Percentiles rank a stretch among this genome's conserved stretches.
These are phyloP conservation scores for Curvularia lunata DNA, from an alignment of 2,329 filamentous ascomycete genomes.

Conservation along the genomic window DNA sequence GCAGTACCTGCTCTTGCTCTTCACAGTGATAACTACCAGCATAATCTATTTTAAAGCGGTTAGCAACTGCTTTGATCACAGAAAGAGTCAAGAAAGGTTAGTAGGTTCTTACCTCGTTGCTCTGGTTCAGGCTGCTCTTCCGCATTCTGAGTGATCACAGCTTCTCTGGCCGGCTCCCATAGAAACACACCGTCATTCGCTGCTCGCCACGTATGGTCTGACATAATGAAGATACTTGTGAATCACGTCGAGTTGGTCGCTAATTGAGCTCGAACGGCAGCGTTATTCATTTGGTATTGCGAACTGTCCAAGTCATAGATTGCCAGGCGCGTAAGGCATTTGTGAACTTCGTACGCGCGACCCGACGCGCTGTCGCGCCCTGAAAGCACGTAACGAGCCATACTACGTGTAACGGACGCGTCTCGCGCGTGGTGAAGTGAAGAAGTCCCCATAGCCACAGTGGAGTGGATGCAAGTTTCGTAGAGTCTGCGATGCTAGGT, in stretches of 20 bases:
- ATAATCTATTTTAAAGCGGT: not conserved
- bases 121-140: not conserved
- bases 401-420: conserved; percentile 4
- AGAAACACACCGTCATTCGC: not conserved
- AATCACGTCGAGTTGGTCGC: no score
- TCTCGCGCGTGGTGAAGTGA: conserved; percentile 4
- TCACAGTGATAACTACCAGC: not conserved
- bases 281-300: not conserved
- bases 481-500: not conserved
- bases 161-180: conserved; percentile 5
- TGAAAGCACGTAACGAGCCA: not conserved
- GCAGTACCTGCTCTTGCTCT: not conserved
- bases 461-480: not conserved
- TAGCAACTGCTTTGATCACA: not conserved
- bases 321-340: not conserved
- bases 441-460: not conserved
- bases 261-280: not conserved
- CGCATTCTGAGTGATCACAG: not conserved
- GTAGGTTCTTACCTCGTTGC: not conserved
- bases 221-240: not conserved
- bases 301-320: not conserved
- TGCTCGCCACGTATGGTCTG: not conserved
- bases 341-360: not conserved
- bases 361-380: not conserved
- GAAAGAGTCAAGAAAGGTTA: not conserved